Conservation (phyloP, 257 asterid species). For the Primulina eburnea region DNA sequence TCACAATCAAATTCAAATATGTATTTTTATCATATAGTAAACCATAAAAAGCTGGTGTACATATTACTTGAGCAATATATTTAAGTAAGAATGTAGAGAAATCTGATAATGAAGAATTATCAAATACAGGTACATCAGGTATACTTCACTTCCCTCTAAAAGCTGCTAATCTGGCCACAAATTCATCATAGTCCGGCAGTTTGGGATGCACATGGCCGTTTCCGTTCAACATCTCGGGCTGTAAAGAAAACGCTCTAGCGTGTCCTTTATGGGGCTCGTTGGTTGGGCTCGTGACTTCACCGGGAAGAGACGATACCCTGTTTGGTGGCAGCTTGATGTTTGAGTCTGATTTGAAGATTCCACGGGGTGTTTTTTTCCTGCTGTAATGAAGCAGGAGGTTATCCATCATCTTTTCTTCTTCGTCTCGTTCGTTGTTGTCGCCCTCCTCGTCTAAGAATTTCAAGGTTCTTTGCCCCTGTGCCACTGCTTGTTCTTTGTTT, state of each 20-base stretch:
- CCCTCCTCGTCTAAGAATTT: constrained; percentile 37
- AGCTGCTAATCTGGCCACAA: constrained; percentile 65
- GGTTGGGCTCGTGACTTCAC: constrained; percentile 25
- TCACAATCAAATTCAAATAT: constrained; percentile 16
- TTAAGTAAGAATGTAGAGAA: constrained; percentile 10
- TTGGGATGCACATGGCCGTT: constrained; percentile 67
- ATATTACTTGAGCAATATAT: constrained; percentile 1
- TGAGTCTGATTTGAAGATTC: constrained; percentile 24
- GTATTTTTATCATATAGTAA: background rate
- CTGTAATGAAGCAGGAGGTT: constrained; percentile 53
- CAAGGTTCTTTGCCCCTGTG: constrained; percentile 35
- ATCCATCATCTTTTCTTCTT: constrained; percentile 58
- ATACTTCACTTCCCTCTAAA: constrained; percentile 30
- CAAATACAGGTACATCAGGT: constrained; percentile 1
- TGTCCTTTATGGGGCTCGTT: constrained; percentile 35
- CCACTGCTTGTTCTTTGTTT: constrained; percentile 35
- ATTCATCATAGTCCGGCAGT: constrained; percentile 76
- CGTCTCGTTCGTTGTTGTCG: constrained; percentile 26
- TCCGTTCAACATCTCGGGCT: constrained; percentile 39
- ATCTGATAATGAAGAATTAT: background rate
- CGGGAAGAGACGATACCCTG: constrained; percentile 53
- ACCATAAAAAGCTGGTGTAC: constrained; percentile 7
- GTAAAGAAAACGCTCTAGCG: constrained; percentile 49
- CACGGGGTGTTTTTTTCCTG: constrained; percentile 35
- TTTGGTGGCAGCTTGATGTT: constrained; percentile 25